Evolutionary conservation across 768 basidiomycete genomes (phyloP), one percentile per base, ranked within the genome.

Genomic region (Boletus reticuloceps): DNA sequence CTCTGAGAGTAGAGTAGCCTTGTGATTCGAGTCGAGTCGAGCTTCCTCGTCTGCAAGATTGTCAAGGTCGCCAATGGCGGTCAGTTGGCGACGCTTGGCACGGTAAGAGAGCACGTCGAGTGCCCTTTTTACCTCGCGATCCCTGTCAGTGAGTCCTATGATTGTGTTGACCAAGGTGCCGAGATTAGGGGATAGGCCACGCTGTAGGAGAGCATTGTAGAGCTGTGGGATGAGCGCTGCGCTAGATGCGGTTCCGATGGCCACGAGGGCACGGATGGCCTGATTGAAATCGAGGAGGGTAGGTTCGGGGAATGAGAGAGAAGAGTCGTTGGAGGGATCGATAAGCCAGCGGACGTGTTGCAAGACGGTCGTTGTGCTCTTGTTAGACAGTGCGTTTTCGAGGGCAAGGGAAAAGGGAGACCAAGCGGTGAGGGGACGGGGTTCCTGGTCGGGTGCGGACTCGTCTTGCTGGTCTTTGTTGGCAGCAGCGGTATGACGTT

Each of bases 171-270:
- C 64, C 68, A 91, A 93, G 0, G 90, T 92, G 42, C 68, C 61
- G 13, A 72, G 53, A 48, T 85, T 86, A 10, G 94, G 92, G 0
- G 80, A 63, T 5, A 94, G 67, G 17, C 82, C 79, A 31, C 72
- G 76, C 27, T 77, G 72, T 53, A 93, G 72, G 78, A 95, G 83
- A 46, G 82, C 76, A 58, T 90, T 82, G 73, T 94, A 95, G 3
- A 84, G 78, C 47, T 84, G 80, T 50, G 89, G 68, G 37, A 92
- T 71, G 40, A 78, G 65, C 0, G 77, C 69, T 31, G 91, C 76
- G 84, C 81, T 57, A 82, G 80, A 20, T 3, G 58, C 13, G 3
- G 59, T 53, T 9, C 84, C 84, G 9, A 11, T 65, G 53, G 17
- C 52, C 42, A 60, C 85, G 78, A 48, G 78, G 73, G 69, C 64